A percentile compares a stretch with the other conserved stretches of the same genome.
Conservation (phyloP, 2,329 filamentous ascomycete species). For the Penicillium sp. region DNA sequence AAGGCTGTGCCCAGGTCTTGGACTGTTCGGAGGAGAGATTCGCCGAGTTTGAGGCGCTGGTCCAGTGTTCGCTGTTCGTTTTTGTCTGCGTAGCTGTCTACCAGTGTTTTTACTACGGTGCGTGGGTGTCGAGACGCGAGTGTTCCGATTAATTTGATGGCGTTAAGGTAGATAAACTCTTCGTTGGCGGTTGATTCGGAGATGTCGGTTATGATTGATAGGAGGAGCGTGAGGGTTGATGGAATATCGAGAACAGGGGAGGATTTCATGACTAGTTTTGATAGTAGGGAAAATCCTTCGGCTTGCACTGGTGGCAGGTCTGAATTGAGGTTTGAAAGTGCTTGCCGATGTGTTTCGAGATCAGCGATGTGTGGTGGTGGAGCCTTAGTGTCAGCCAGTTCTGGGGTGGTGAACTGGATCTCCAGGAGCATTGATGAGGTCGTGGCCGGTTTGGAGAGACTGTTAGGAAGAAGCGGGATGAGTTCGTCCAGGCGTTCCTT, state of each 20-base stretch:
- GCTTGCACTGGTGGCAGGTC: slow-evolving; percentile 44
- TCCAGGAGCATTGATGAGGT: slow-evolving; percentile 46
- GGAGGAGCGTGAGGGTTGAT: slow-evolving; percentile 40
- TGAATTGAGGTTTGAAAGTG: slow-evolving; percentile 41
- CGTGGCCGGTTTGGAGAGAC: slow-evolving; percentile 38
- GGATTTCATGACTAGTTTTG: slow-evolving; percentile 38
- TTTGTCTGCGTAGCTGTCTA: slow-evolving; percentile 42
- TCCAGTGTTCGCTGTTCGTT: slow-evolving; percentile 39
- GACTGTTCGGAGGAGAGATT: slow-evolving; percentile 42
- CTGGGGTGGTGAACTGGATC: slow-evolving; percentile 36
- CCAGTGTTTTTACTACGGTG: slow-evolving; percentile 42
- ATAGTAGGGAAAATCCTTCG: slow-evolving; percentile 44
- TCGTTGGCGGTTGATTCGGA: slow-evolving; percentile 35
- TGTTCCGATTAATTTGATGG: slow-evolving; percentile 42
- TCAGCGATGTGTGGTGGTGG: slow-evolving; percentile 32
- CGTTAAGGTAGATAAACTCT: slow-evolving; percentile 46
- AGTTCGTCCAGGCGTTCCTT: slow-evolving; percentile 39
- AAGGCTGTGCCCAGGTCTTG: slow-evolving; percentile 42
- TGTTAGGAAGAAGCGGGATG: slow-evolving; percentile 31
- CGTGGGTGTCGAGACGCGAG: slow-evolving; percentile 43
- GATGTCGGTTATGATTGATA: slow-evolving; percentile 40
- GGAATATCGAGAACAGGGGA: slow-evolving; percentile 47
- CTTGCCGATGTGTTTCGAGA: slow-evolving; percentile 43
- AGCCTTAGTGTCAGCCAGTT: slow-evolving; percentile 20
- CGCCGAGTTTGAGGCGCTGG: slow-evolving; percentile 43